phyloP scores from a whole-genome alignment of 176 grass and related monocot genomes.

The Carex cristatella region DNA sequence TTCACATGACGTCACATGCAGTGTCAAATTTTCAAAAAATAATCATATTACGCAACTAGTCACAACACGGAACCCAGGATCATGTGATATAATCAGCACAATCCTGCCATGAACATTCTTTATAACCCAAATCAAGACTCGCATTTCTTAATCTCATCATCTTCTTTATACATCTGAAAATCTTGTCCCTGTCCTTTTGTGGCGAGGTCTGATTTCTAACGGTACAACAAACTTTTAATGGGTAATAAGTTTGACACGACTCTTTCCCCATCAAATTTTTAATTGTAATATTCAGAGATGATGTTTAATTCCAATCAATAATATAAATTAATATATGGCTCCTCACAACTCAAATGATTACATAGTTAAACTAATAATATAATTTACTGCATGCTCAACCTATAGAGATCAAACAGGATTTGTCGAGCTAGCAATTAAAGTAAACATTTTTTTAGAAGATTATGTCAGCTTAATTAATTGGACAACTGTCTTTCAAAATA shows the following conservation, averaged over 20 bases:
- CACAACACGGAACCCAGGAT: too few species aligned
- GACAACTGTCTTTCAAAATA: slow-evolving; percentile 1
- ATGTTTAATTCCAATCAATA: background rate
- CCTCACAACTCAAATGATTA: background rate
- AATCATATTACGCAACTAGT: too few species aligned
- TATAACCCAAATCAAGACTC: too few species aligned
- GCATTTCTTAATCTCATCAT: too few species aligned
- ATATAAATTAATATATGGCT: background rate
- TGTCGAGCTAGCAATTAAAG: background rate
- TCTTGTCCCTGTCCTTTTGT: too few species aligned
- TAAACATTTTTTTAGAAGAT: background rate
- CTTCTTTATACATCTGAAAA: too few species aligned
- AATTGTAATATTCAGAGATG: background rate
- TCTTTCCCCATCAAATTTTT: background rate
- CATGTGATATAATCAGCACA: too few species aligned
- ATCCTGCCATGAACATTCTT: too few species aligned
- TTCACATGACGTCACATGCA: too few species aligned
- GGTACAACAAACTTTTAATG: too few species aligned
- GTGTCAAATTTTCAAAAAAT: too few species aligned
- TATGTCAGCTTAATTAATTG: background rate
- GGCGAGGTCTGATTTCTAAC: too few species aligned
- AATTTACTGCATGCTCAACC: background rate
- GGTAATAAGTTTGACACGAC: background rate
- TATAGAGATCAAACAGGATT: slow-evolving; percentile 3
- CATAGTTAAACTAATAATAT: background rate